phyloP scores from a whole-genome alignment of 2,329 filamentous ascomycete genomes.

The Neofusicoccum kwambonambiense region DNA sequence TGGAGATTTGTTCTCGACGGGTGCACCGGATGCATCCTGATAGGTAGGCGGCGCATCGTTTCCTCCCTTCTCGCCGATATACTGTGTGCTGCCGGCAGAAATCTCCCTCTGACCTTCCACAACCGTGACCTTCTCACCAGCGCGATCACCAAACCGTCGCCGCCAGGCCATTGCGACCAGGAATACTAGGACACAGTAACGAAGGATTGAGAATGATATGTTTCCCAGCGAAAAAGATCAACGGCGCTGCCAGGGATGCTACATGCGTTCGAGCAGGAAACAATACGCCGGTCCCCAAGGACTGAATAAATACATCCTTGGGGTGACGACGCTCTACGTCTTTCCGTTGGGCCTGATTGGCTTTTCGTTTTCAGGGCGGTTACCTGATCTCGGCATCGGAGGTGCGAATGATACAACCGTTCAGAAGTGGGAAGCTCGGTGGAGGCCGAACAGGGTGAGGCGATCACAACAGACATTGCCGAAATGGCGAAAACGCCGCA shows the following conservation, averaged over 20 bases:
- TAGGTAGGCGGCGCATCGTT: slow-evolving; percentile 55
- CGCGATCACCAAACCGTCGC: not conserved
- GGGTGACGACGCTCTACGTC: not conserved
- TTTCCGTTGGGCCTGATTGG: not conserved
- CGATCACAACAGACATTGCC: slow-evolving; percentile 2
- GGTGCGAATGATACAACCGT: slow-evolving; percentile 3
- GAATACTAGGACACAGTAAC: not conserved
- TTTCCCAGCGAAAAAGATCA: not conserved
- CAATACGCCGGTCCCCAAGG: not conserved
- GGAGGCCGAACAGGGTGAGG: not conserved
- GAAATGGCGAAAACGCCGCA: slow-evolving; percentile 11
- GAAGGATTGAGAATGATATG: not conserved
- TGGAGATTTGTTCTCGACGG: slow-evolving; percentile 58
- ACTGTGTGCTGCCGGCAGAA: not conserved
- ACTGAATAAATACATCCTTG: not conserved
- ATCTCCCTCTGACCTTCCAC: not conserved
- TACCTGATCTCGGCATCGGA: slow-evolving; percentile 2
- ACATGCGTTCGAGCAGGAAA: not conserved
- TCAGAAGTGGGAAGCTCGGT: not conserved
- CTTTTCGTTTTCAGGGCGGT: not conserved
- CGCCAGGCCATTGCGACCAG: not conserved
- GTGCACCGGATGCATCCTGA: slow-evolving; percentile 62
- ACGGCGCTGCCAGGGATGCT: not conserved
- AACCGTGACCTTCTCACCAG: not conserved
- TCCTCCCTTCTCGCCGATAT: slow-evolving; percentile 39